Conservation (phyloP, 768 basidiomycete species). For the Psilocybe subaeruginosa region DNA sequence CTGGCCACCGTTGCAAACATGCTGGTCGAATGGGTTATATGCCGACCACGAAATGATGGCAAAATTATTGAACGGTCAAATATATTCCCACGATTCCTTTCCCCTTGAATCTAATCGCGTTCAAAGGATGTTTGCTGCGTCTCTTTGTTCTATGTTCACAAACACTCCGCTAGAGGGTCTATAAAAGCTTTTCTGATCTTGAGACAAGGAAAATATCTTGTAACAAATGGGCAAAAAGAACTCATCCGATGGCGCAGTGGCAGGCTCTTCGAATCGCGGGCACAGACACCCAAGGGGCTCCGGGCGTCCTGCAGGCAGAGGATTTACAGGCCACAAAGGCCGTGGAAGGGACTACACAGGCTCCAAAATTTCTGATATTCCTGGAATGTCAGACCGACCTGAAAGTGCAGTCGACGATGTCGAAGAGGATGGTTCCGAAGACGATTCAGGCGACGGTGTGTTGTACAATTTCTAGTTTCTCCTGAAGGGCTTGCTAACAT, state of each 20-base stretch:
- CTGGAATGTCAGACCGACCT: conserved; percentile 46
- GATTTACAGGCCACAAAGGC: conserved; percentile 39
- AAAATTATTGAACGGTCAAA: conserved; percentile 12
- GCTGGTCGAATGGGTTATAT: conserved; percentile 8
- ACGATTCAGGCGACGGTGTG: conserved; percentile 23
- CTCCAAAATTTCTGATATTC: conserved; percentile 13
- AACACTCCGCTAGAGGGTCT: neutral
- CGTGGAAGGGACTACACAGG: conserved; percentile 34
- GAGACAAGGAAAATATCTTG: neutral
- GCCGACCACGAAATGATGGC: conserved; percentile 8
- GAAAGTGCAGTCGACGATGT: conserved; percentile 60
- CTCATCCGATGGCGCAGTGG: conserved; percentile 25
- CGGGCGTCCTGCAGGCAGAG: conserved; percentile 28
- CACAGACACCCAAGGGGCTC: conserved; percentile 32
- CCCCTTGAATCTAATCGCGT: neutral
- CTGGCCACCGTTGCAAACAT: conserved; percentile 76
- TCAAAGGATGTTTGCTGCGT: neutral
- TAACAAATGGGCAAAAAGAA: conserved; percentile 44
- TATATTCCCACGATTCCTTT: conserved; percentile 15
- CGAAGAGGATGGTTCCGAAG: conserved; percentile 31
- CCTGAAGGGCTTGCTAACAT: neutral
- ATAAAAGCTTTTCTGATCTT: neutral
- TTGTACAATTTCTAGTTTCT: neutral
- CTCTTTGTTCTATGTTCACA: neutral
- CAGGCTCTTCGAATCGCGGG: conserved; percentile 17